Evolutionary conservation across 2,329 filamentous ascomycete genomes (phyloP).

Genomic region (Phyllosticta paracitricarpa): DNA sequence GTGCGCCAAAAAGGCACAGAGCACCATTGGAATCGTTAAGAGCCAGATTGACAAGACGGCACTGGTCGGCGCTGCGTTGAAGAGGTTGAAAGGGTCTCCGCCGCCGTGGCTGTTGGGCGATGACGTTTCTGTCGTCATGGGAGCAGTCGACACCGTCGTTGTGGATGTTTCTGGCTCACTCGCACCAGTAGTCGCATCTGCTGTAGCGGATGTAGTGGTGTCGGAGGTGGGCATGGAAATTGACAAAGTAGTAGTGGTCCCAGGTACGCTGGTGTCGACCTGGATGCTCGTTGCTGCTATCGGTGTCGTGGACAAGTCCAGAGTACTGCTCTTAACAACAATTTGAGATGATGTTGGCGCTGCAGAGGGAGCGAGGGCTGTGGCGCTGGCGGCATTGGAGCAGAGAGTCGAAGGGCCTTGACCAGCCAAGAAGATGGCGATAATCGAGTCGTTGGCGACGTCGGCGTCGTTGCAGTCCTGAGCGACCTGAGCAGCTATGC

Average conservation of each 20-base stretch:
- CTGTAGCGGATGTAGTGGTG: conserved; percentile 3
- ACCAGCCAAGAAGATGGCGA: conserved; percentile 33
- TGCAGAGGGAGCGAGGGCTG: conserved; percentile 7
- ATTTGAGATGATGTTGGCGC: conserved; percentile 5
- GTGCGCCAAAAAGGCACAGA: background rate
- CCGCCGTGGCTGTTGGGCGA: conserved; percentile 24
- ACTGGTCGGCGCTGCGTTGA: background rate
- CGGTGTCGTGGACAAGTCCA: conserved; percentile 12
- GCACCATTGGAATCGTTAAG: background rate
- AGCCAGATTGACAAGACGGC: background rate
- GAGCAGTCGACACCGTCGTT: conserved; percentile 13
- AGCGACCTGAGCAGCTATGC: conserved; percentile 24
- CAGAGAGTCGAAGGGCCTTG: conserved; percentile 31
- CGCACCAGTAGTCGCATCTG: background rate
- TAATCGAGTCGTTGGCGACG: conserved; percentile 29
- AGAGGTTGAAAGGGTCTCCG: conserved; percentile 37
- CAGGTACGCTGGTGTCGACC: conserved; percentile 13
- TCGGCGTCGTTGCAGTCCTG: conserved; percentile 24
- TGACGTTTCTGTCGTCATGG: background rate
- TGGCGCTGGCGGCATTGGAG: conserved; percentile 20
- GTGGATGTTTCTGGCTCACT: background rate
- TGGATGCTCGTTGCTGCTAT: conserved; percentile 12
- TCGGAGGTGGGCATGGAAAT: conserved; percentile 1
- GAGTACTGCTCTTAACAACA: conserved; percentile 6
- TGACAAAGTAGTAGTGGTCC: conserved; percentile 10